Evolutionary conservation across 139 green algal species (phyloP).

Genomic region (Tetradesmus lagerheimii): DNA sequence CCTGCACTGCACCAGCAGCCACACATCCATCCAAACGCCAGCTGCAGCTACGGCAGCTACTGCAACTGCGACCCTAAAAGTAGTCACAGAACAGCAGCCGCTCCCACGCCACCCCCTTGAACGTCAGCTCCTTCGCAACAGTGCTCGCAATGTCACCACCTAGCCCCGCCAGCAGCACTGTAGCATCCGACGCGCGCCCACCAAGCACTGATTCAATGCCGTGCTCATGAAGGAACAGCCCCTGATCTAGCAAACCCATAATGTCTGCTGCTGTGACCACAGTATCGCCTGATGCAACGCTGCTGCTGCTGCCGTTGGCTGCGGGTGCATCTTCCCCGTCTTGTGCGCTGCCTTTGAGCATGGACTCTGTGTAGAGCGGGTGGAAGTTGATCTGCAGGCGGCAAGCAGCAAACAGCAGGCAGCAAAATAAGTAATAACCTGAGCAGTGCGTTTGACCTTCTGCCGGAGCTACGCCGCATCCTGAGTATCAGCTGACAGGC

Average conservation of each 20-base stretch:
- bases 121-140: constrained; percentile 65
- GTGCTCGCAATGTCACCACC: constrained; percentile 61
- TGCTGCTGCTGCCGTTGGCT: constrained; percentile 10
- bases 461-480: too few relatives aligned
- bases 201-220: constrained; percentile 54
- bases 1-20: not conserved
- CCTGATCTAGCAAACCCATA: constrained; percentile 57
- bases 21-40: not conserved
- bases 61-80: constrained; percentile 47
- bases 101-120: constrained; percentile 67
- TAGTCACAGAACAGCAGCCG: constrained; percentile 82
- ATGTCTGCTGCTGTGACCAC: constrained; percentile 42
- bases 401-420: not conserved
- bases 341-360: constrained; percentile 5
- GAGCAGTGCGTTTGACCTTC: too few relatives aligned
- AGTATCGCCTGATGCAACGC: not conserved
- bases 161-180: constrained; percentile 75
- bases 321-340: constrained; percentile 18
- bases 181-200: constrained; percentile 49
- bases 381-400: constrained; percentile 51
- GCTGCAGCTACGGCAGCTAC: not conserved
- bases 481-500: too few relatives aligned
- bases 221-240: constrained; percentile 52
- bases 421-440: too few relatives aligned
- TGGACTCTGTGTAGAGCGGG: constrained; percentile 57